Base-by-base conservation (phyloP, 73 alveolate species). In the Paramecium sonneborni region DNA sequence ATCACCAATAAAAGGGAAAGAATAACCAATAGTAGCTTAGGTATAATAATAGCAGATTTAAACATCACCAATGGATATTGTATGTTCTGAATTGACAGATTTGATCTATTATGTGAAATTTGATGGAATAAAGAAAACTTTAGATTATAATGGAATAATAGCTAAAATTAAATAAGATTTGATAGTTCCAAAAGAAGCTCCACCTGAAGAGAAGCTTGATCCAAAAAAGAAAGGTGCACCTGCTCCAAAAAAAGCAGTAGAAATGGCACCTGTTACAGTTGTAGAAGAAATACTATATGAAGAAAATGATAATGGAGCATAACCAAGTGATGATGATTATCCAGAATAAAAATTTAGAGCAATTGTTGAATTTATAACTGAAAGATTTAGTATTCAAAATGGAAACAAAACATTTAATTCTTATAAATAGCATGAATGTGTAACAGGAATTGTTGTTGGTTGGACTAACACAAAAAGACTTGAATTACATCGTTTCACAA, bases 201-300 rank as follows among this genome's bases (percentile, higher is more conserved):
- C 82, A 26, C 68, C 87, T 23, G 90, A 69, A 72, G 94, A 76
- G 15, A 82, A 88, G 23, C 30, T 38, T 32, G 56, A 88, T 52
- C 94, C 87, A 0, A 88, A 88, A 28, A 82, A 88, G 62, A 69
- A 88, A 30, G 91, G 85, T 12, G 69, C 91, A 15, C 91, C 58
- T n/a, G 58, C 85, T 8, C 62, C 52, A n/a, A 70, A 67, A 30
- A 70, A 88, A 32, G 52, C 15, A 0, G 91, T 72, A 0, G 87
- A 88, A 86, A 24, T 35, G 38, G 87, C 46, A 62, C 88, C 55
- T 35, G 41, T 56, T n/a, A 70, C 70, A 38, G 94, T 76, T 5
- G 91, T 58, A n/a, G 69, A 88, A 39, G 94, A 88, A 30, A 4
- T 43, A 20, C 57, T 72, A 3, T 79, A 41, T 79, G 90, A 79